phyloP scores from a whole-genome alignment of 2,329 filamentous ascomycete species.

The Trichophyton mentagrophytes region DNA sequence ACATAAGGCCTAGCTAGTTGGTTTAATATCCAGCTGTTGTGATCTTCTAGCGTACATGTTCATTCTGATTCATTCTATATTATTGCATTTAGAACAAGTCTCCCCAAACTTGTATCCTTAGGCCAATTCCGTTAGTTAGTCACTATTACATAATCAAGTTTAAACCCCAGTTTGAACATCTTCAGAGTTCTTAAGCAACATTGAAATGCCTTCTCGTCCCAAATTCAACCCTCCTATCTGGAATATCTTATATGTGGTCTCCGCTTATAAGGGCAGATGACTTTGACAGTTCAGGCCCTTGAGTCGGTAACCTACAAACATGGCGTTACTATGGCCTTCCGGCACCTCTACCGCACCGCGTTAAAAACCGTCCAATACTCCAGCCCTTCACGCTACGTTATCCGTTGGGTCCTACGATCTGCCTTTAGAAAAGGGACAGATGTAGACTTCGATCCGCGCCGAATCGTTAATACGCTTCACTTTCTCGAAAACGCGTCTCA shows the following conservation, averaged over 20 bases:
- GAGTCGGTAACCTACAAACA: slow-evolving; percentile 14
- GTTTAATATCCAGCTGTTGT: neutral
- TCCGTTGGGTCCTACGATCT: slow-evolving; percentile 34
- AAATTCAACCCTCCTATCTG: neutral
- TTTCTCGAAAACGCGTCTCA: slow-evolving; percentile 33
- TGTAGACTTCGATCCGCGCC: slow-evolving; percentile 27
- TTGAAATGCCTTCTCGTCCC: neutral
- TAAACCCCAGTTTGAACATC: neutral
- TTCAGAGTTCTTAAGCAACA: neutral
- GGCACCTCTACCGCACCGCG: slow-evolving; percentile 42
- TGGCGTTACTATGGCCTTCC: slow-evolving; percentile 41
- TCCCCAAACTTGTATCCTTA: no score
- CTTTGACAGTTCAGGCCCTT: slow-evolving; percentile 12
- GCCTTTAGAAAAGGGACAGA: slow-evolving; percentile 29
- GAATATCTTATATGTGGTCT: neutral
- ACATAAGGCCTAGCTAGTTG: neutral
- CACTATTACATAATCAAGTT: neutral
- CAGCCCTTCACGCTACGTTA: slow-evolving; percentile 42
- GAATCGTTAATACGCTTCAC: slow-evolving; percentile 34
- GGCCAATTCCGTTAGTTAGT: neutral
- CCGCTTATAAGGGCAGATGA: slow-evolving; percentile 5
- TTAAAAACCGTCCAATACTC: slow-evolving; percentile 46
- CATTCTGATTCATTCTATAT: neutral
- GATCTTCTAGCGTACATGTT: neutral
- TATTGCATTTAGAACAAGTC: no score